phyloP scores from a whole-genome alignment of 2,329 filamentous ascomycete species.

The Chrysoporthe puriensis region DNA sequence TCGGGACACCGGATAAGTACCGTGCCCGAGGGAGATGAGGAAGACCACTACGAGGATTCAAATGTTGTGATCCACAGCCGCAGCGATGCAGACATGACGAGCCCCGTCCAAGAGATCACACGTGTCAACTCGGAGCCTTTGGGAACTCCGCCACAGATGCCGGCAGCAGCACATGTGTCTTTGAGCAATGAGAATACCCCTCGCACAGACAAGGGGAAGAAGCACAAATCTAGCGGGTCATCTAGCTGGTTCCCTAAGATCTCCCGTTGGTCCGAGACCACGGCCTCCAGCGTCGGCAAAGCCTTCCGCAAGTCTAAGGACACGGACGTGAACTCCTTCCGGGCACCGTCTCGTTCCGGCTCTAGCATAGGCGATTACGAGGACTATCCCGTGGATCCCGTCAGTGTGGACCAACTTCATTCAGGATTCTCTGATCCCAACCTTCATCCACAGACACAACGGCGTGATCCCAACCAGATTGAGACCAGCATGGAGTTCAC shows the following conservation, averaged over 20 bases:
- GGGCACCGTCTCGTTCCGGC: slow-evolving; percentile 70
- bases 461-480: slow-evolving; percentile 32
- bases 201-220: slow-evolving; percentile 74
- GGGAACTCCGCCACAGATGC: slow-evolving; percentile 61
- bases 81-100: slow-evolving; percentile 59
- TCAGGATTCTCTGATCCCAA: slow-evolving; percentile 59
- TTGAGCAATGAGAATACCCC: slow-evolving; percentile 81
- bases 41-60: slow-evolving; percentile 47
- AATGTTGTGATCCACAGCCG: slow-evolving; percentile 32
- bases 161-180: slow-evolving; percentile 44
- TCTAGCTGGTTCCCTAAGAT: slow-evolving; percentile 86
- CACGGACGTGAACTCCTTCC: slow-evolving; percentile 62
- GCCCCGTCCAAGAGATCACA: slow-evolving; percentile 59
- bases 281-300: slow-evolving; percentile 81
- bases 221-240: slow-evolving; percentile 85
- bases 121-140: slow-evolving; percentile 59
- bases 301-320: slow-evolving; percentile 72
- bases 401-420: slow-evolving; percentile 64
- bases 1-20: slow-evolving; percentile 83
- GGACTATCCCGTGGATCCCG: slow-evolving; percentile 60
- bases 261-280: slow-evolving; percentile 97
- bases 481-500: slow-evolving; percentile 29
- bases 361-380: slow-evolving; percentile 74
- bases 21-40: slow-evolving; percentile 78
- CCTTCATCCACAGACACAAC: slow-evolving; percentile 37